These are phyloP conservation scores for Aspergillus chevalieri DNA, from an alignment of 2,329 filamentous ascomycete species.

Conservation along the genomic window DNA sequence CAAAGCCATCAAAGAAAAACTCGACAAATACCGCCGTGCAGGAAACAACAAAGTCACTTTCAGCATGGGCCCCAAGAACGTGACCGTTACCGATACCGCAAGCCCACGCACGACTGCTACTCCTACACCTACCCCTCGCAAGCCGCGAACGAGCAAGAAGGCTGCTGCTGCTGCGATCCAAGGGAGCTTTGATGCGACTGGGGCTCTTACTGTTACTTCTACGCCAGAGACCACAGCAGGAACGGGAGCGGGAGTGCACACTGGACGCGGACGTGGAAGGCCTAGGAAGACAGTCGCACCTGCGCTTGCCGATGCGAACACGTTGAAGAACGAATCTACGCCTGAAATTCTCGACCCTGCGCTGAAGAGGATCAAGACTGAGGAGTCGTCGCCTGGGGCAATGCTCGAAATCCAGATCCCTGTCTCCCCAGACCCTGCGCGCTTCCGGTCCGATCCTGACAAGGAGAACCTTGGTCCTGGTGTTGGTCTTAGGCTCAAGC, in stretches of 20 bases:
- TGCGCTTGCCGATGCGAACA: background rate
- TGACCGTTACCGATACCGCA: background rate
- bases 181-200: background rate
- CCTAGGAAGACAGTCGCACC: background rate
- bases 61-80: background rate
- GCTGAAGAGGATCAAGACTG: background rate
- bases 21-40: slow-evolving; percentile 6
- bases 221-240: background rate
- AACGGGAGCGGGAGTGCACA: background rate
- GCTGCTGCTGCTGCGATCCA: background rate
- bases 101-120: background rate
- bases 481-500: background rate
- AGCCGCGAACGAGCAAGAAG: background rate
- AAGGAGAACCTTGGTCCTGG: background rate
- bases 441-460: background rate
- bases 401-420: background rate
- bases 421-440: background rate
- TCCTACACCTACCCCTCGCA: background rate
- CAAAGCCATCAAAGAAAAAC: slow-evolving; percentile 9
- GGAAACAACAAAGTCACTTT: background rate
- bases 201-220: background rate
- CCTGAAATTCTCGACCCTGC: background rate
- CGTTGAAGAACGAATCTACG: background rate
- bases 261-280: background rate
- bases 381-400: background rate